Conservation (phyloP, 2,329 filamentous ascomycete species). For the Clonostachys solani region DNA sequence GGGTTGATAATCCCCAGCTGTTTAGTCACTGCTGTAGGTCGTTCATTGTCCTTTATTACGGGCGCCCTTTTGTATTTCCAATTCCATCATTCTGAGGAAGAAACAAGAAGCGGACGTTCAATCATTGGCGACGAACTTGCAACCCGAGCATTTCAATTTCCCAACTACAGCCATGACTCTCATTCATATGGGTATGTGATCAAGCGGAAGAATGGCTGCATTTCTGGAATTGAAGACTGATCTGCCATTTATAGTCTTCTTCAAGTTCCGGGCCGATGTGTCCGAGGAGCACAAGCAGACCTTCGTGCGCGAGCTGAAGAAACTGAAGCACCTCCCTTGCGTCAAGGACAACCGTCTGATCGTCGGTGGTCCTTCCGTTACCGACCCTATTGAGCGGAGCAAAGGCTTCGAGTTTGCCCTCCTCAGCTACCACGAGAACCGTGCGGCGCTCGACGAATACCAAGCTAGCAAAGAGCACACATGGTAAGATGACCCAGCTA, state of each 20-base stretch:
- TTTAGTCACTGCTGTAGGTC: too few species aligned
- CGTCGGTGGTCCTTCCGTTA: conserved; percentile 48
- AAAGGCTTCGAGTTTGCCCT: conserved; percentile 48
- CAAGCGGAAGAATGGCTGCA: background rate
- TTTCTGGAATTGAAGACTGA: background rate
- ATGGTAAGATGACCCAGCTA: conserved; percentile 20
- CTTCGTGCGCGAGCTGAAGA: conserved; percentile 41
- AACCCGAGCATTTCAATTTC: too few species aligned
- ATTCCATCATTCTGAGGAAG: too few species aligned
- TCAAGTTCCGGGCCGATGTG: conserved; percentile 41
- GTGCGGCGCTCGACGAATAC: conserved; percentile 40
- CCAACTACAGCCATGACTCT: conserved; percentile 18
- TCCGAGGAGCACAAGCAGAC: conserved; percentile 31
- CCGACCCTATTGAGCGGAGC: conserved; percentile 43
- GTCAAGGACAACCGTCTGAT: conserved; percentile 41
- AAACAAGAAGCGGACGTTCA: too few species aligned
- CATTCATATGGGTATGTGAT: conserved; percentile 23
- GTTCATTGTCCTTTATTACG: too few species aligned
- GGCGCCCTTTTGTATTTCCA: too few species aligned
- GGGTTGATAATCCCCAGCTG: too few species aligned
- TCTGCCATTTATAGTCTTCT: conserved; percentile 29
- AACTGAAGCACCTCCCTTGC: conserved; percentile 40
- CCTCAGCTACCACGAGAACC: conserved; percentile 43
- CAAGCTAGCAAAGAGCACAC: conserved; percentile 49
- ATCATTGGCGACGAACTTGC: too few species aligned